Conservation (phyloP, 148 eudicot species). For the Vaccinium corymbosum region DNA sequence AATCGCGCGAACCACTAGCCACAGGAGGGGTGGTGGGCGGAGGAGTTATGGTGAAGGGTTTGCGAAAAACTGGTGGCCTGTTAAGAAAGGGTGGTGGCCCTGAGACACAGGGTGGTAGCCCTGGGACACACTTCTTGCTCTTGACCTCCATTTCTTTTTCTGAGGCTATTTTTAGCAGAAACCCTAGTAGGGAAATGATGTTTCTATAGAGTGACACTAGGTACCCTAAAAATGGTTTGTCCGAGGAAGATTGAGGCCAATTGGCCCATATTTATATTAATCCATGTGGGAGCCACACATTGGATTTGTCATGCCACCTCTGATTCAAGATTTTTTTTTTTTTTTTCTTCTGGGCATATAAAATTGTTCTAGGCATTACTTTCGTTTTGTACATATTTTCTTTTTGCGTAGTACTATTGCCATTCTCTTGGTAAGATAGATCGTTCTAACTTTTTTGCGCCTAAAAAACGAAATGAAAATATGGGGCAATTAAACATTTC, state of each 20-base stretch:
- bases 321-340: background rate
- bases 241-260: background rate
- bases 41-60: background rate
- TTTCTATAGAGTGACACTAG: background rate
- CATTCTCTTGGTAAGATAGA: background rate
- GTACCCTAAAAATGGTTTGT: slow-evolving; percentile 3
- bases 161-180: background rate
- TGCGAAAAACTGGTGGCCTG: slow-evolving; percentile 8
- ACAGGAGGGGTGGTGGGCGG: background rate
- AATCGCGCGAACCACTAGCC: background rate
- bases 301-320: background rate
- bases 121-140: background rate
- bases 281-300: background rate
- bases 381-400: background rate
- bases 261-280: background rate
- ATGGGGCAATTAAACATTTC: background rate
- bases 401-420: background rate
- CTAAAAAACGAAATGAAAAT: background rate
- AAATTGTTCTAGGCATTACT: background rate
- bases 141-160: slow-evolving; percentile 2
- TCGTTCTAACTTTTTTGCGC: background rate
- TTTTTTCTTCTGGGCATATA: background rate
- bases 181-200: background rate
- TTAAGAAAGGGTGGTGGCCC: background rate
- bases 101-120: background rate